These are phyloP conservation scores for Aspergillus baeticus DNA, from an alignment of 495 filamentous ascomycete species.

Conservation along the genomic window DNA sequence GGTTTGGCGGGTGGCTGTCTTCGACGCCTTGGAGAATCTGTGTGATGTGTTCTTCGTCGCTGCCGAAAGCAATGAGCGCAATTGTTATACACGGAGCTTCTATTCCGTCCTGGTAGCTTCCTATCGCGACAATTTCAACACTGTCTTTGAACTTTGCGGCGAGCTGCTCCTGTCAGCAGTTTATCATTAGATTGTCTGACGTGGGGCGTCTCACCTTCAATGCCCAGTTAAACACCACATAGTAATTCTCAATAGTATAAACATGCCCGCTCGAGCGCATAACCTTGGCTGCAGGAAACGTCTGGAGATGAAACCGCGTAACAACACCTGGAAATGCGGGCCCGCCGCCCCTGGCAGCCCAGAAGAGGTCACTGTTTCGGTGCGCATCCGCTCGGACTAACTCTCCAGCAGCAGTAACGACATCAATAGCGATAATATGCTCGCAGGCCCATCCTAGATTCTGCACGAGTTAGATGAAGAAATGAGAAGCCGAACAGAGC, in stretches of 20 bases:
- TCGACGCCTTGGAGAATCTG: neutral
- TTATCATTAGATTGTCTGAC: no score
- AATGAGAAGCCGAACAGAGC: neutral
- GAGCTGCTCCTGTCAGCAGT: neutral
- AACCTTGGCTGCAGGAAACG: slow-evolving; percentile 14
- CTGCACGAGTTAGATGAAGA: slow-evolving; percentile 11
- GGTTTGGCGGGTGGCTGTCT: neutral
- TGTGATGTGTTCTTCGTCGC: neutral
- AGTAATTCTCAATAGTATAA: slow-evolving; percentile 32
- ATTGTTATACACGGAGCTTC: neutral
- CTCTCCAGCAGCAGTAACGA: slow-evolving; percentile 38
- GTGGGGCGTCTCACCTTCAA: neutral
- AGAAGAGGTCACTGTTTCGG: slow-evolving; percentile 41
- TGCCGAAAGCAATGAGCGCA: neutral
- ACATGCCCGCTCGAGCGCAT: slow-evolving; percentile 38
- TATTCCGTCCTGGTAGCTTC: neutral
- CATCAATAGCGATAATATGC: slow-evolving; percentile 38
- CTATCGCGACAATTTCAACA: neutral
- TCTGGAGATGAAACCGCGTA: slow-evolving; percentile 38
- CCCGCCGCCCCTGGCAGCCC: slow-evolving; percentile 45
- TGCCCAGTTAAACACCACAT: neutral
- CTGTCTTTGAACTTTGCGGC: neutral
- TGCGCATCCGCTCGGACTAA: slow-evolving; percentile 29
- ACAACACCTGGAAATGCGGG: slow-evolving; percentile 47
- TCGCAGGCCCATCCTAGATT: slow-evolving; percentile 52